Conservation (phyloP, 2,329 filamentous ascomycete species). For the Nemania bipapillata region DNA sequence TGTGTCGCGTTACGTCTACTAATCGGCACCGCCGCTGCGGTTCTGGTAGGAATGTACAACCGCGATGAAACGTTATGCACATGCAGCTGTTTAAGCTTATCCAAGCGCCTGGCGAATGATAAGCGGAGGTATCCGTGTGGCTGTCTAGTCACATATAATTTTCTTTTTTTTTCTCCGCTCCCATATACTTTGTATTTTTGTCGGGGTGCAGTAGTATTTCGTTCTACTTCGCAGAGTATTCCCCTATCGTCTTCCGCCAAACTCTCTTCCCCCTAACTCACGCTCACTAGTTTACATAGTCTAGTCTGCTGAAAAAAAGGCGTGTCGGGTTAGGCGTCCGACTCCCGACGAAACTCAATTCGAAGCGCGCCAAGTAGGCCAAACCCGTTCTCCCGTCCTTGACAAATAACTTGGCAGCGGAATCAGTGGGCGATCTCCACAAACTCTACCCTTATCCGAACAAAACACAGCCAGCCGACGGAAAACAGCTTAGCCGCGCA, state of each 20-base stretch:
- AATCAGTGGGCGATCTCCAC: conserved; percentile 15
- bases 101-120: conserved; percentile 11
- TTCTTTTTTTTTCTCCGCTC: background rate
- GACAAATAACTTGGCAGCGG: conserved; percentile 32
- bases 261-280: background rate
- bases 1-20: background rate
- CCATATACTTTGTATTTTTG: too few species aligned
- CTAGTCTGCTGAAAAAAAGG: background rate
- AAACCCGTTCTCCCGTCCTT: conserved; percentile 6
- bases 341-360: conserved; percentile 2
- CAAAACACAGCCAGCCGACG: conserved; percentile 17
- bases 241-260: background rate
- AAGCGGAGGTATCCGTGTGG: background rate
- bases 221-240: background rate
- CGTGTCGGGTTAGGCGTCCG: background rate
- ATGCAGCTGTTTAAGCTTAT: conserved; percentile 27
- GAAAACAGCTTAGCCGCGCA: conserved; percentile 14
- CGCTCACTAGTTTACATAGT: background rate
- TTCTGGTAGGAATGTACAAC: conserved; percentile 4
- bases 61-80: conserved; percentile 22
- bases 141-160: background rate
- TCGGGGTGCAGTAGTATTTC: too few species aligned
- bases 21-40: conserved; percentile 29
- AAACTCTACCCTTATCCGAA: conserved; percentile 24
- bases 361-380: conserved; percentile 6